A percentile compares a stretch with the other conserved stretches of the same genome.
These are phyloP conservation scores for Persicaria maculosa DNA, from an alignment of 148 eudicot genomes.

Conservation along the genomic window DNA sequence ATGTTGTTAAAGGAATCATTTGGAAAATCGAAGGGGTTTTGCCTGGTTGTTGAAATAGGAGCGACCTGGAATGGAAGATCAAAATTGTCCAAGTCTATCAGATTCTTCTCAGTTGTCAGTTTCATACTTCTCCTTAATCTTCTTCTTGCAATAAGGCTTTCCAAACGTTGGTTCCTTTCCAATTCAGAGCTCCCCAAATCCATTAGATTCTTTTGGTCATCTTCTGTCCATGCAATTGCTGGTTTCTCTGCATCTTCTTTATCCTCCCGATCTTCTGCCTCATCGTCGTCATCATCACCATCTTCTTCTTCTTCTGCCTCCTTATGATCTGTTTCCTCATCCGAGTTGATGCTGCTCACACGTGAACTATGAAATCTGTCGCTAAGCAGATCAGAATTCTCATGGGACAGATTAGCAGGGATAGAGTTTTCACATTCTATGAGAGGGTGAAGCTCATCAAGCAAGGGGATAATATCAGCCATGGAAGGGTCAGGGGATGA, in stretches of 20 bases:
- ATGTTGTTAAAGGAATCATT: constrained; percentile 44
- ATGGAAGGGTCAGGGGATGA: constrained; percentile 80
- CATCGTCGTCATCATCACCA: constrained; percentile 45
- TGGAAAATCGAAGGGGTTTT: constrained; percentile 58
- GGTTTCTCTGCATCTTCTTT: constrained; percentile 37
- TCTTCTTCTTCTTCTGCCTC: constrained; percentile 47
- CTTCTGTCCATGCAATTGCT: constrained; percentile 69
- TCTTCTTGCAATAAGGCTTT: constrained; percentile 65
- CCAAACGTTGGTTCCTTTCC: constrained; percentile 68
- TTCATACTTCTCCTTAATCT: constrained; percentile 41
- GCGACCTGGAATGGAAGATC: constrained; percentile 49
- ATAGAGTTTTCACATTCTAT: constrained; percentile 41
- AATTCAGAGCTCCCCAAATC: constrained; percentile 66
- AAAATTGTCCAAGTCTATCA: constrained; percentile 59
- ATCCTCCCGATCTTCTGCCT: constrained; percentile 25
- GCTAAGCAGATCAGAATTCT: constrained; percentile 25
- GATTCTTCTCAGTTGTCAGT: constrained; percentile 42
- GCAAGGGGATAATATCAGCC: constrained; percentile 78
- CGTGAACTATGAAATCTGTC: constrained; percentile 22
- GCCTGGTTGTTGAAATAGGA: constrained; percentile 50
- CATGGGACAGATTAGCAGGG: constrained; percentile 25
- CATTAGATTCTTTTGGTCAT: constrained; percentile 80
- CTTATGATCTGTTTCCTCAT: constrained; percentile 39
- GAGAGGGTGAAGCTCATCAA: constrained; percentile 76
- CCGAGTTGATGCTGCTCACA: constrained; percentile 32